These are phyloP conservation scores for Carex littledalei DNA, from an alignment of 176 grass and related monocot species.

Conservation along the genomic window DNA sequence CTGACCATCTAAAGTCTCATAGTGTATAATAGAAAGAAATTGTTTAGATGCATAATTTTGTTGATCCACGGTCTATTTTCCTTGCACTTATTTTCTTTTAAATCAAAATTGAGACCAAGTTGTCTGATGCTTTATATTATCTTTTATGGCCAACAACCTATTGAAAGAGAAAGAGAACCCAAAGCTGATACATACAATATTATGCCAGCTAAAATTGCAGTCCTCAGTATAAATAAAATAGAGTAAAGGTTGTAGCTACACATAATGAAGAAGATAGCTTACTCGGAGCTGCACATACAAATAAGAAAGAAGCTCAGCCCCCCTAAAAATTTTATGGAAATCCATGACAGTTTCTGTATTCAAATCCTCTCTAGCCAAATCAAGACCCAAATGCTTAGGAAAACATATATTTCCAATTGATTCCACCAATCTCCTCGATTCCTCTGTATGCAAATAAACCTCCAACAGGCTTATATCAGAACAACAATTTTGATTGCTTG, in stretches of 20 bases:
- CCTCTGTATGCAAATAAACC: conserved; percentile 85
- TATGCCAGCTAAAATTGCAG: conserved; percentile 6
- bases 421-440: conserved; percentile 76
- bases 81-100: neutral
- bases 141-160: neutral
- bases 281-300: conserved; percentile 90
- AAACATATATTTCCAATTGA: conserved; percentile 94
- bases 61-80: neutral
- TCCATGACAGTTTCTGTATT: conserved; percentile 58
- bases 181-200: neutral
- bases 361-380: conserved; percentile 73
- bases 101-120: neutral
- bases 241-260: neutral
- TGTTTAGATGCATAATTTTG: neutral
- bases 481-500: conserved; percentile 28
- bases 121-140: neutral
- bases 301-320: conserved; percentile 91
- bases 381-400: conserved; percentile 61
- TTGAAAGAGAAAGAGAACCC: neutral
- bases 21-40: neutral
- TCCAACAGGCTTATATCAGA: conserved; percentile 77
- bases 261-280: conserved; percentile 49
- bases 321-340: conserved; percentile 75
- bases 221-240: conserved; percentile 12
- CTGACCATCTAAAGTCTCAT: neutral